phyloP scores from a whole-genome alignment of 352 stramenopile genomes.

The Pythium rhizo-oryzae region DNA sequence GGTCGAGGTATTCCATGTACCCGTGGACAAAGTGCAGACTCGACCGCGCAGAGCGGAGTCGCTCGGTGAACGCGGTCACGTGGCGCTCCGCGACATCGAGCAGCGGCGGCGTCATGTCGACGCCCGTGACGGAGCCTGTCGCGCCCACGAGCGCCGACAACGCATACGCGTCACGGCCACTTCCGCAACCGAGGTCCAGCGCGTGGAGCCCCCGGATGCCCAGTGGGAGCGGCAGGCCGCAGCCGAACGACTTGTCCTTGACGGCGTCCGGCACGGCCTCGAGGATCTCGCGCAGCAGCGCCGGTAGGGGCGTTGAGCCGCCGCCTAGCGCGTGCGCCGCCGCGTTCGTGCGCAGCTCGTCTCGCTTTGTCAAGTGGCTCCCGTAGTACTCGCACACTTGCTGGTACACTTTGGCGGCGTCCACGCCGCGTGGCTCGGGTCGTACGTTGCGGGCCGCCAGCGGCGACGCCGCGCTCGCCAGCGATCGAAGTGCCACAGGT shows the following conservation, averaged over 20 bases:
- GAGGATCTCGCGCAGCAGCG: slow-evolving; percentile 49
- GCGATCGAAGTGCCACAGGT: not conserved
- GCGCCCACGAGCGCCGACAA: slow-evolving; percentile 74
- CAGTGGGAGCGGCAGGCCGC: slow-evolving; percentile 70
- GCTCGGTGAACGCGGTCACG: slow-evolving; percentile 64
- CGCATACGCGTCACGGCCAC: slow-evolving; percentile 88
- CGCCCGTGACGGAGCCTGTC: slow-evolving; percentile 74
- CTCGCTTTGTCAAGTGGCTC: slow-evolving; percentile 38
- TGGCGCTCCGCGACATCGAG: slow-evolving; percentile 64
- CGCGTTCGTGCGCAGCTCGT: slow-evolving; percentile 57
- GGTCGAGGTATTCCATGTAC: slow-evolving; percentile 82
- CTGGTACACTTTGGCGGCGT: slow-evolving; percentile 13
- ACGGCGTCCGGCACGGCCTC: slow-evolving; percentile 60
- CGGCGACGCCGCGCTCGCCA: not conserved
- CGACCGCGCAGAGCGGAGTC: slow-evolving; percentile 58
- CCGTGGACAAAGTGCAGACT: slow-evolving; percentile 88
- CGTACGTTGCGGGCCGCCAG: too few species aligned
- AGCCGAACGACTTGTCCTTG: slow-evolving; percentile 77
- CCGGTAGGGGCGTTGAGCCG: slow-evolving; percentile 1
- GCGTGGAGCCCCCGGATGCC: slow-evolving; percentile 54
- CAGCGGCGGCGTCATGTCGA: slow-evolving; percentile 91
- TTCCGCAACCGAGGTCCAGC: slow-evolving; percentile 88
- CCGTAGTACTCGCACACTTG: slow-evolving; percentile 43
- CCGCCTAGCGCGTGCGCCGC: slow-evolving; percentile 62
- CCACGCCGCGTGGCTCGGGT: not conserved